Evolutionary conservation across 1,139 yeast genomes (phyloP).

Genomic region (Hansenula sp.): DNA sequence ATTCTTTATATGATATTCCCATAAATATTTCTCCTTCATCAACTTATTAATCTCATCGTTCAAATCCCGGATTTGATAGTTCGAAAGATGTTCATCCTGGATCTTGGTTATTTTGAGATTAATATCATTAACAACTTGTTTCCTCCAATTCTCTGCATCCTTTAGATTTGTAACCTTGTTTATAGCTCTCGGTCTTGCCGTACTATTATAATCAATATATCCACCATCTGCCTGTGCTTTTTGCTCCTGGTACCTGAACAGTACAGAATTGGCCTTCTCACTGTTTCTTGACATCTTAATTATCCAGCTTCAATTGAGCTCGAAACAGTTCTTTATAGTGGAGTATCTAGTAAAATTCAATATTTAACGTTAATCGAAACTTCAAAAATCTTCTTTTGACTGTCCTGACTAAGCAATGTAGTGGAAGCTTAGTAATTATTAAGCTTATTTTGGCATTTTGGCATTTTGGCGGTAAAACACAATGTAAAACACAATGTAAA

Average conservation of each 20-base stretch:
- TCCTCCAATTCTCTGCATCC: conserved; percentile 77
- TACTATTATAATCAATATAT: conserved; percentile 54
- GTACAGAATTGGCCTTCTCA: conserved; percentile 71
- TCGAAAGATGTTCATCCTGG: conserved; percentile 59
- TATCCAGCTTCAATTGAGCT: background rate
- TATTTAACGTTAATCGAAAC: no score
- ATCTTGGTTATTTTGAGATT: conserved; percentile 57
- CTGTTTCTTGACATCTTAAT: conserved; percentile 66
- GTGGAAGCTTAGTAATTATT: no score
- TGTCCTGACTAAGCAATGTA: no score
- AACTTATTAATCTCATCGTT: conserved; percentile 74
- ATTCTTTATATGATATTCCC: conserved; percentile 73
- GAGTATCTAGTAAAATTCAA: background rate
- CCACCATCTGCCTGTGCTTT: conserved; percentile 63
- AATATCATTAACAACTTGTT: conserved; percentile 62
- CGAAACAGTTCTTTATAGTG: background rate
- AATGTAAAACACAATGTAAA: no score
- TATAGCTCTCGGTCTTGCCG: conserved; percentile 58
- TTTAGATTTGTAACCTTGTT: conserved; percentile 50
- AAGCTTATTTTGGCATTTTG: no score
- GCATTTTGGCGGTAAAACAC: no score
- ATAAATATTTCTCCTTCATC: conserved; percentile 62
- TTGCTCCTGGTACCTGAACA: conserved; percentile 61
- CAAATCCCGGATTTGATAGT: conserved; percentile 61
- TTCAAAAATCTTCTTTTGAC: no score